phyloP scores from a whole-genome alignment of 495 filamentous ascomycete genomes.

The Coniosporium apollinis region DNA sequence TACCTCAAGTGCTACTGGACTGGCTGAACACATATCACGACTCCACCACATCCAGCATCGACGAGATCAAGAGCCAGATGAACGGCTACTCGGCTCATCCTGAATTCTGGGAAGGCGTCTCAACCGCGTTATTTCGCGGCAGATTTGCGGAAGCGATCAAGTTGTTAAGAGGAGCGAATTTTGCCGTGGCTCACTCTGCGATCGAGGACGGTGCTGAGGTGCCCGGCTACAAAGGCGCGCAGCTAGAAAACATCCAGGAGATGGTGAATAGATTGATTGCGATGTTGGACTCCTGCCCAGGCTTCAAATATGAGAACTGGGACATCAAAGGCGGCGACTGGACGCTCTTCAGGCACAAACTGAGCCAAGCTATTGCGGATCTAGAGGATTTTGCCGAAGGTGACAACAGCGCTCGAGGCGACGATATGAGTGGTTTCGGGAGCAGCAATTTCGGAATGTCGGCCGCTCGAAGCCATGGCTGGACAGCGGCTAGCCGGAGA shows the following conservation, averaged over 20 bases:
- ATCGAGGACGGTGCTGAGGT: constrained; percentile 39
- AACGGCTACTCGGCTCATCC: constrained; percentile 56
- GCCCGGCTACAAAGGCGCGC: constrained; percentile 48
- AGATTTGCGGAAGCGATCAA: constrained; percentile 42
- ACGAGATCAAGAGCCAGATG: constrained; percentile 38
- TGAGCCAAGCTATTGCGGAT: constrained; percentile 44
- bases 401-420: constrained; percentile 30
- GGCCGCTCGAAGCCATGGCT: constrained; percentile 20
- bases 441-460: constrained; percentile 38
- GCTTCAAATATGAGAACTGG: constrained; percentile 47
- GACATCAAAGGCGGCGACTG: constrained; percentile 59
- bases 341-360: constrained; percentile 56
- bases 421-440: constrained; percentile 23
- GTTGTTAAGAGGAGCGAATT: constrained; percentile 54
- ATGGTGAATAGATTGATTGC: constrained; percentile 47
- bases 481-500: constrained; percentile 48
- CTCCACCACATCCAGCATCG: constrained; percentile 39
- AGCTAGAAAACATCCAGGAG: constrained; percentile 53
- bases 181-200: constrained; percentile 48
- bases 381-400: constrained; percentile 63
- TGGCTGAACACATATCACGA: constrained; percentile 62
- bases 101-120: constrained; percentile 67
- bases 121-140: constrained; percentile 50
- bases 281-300: constrained; percentile 55
- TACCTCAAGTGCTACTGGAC: constrained; percentile 58